Evolutionary conservation across 768 basidiomycete genomes (phyloP).

Genomic region (Boletus rubroflammeus): DNA sequence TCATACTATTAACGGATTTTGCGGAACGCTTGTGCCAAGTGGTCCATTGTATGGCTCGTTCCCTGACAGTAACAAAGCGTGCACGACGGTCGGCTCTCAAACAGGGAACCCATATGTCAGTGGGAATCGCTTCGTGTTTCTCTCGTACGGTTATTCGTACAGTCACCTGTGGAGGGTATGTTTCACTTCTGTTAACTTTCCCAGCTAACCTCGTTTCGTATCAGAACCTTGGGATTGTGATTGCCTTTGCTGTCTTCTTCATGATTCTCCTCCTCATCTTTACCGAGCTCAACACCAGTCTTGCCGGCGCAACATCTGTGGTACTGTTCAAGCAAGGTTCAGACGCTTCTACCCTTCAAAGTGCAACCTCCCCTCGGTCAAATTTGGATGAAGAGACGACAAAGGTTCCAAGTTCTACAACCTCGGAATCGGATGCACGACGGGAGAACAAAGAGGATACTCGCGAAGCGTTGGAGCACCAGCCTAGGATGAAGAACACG

Average conservation of each 20-base stretch:
- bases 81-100: conserved; percentile 63
- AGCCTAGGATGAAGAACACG: conserved; percentile 41
- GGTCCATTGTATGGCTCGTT: conserved; percentile 61
- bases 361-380: conserved; percentile 1
- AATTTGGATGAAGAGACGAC: conserved; percentile 32
- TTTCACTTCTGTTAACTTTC: neutral
- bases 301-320: conserved; percentile 38
- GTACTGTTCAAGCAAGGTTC: conserved; percentile 66
- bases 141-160: conserved; percentile 42
- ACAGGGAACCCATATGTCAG: conserved; percentile 58
- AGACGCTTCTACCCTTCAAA: conserved; percentile 16
- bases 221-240: conserved; percentile 67
- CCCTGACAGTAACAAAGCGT: conserved; percentile 65
- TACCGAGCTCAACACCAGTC: conserved; percentile 49
- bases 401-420: conserved; percentile 3
- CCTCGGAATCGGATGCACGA: conserved; percentile 3
- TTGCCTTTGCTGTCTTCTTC: conserved; percentile 63
- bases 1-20: conserved; percentile 58
- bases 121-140: conserved; percentile 53
- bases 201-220: neutral
- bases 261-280: conserved; percentile 51
- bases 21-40: conserved; percentile 55
- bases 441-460: conserved; percentile 17
- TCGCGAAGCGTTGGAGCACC: conserved; percentile 35
- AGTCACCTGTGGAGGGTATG: conserved; percentile 49